Evolutionary conservation across 2,329 filamentous ascomycete species (phyloP), one percentile per base, ranked within the genome.

Genomic region (Diaporthe humulicola): DNA sequence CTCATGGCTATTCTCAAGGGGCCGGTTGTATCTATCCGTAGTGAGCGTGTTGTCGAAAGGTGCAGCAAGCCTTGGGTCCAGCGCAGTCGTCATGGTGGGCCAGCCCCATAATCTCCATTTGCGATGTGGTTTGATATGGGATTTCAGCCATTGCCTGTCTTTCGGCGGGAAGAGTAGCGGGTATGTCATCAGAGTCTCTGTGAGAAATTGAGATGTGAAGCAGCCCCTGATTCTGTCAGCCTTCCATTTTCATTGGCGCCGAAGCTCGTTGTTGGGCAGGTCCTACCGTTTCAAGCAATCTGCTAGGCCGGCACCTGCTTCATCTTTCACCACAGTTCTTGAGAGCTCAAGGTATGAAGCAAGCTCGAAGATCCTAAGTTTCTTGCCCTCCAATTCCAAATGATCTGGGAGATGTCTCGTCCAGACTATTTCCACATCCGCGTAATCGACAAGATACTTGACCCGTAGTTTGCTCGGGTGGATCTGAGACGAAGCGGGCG

Each of bases 81-180:
- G 57, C 9, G 9, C 33, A 10, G 22, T n/a, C 12, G 57, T 60
- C 30, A 38, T 58, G 33, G 33, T 60, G 12, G 57, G 33, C 57
- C 57, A 60, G 33, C 33, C 57, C 57, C 57, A 60, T 17, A 33
- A 22, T 40, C 36, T 7, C 57, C 57, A 60, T 2, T 40, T 38
- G 12, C 22, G 22, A 40, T 60, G 57, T 40, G 57, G 57, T 40
- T 40, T 60, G 33, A 60, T 60, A 2, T 25, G 36, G 10, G 57
- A 40, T 25, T 60, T 60, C 22, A 60, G 22, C 57, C 57, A 60
- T 12, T 38, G 33, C 12, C 33, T 38, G 22, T 60, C 57, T 25
- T 60, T 60, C 22, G 57, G 57, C 10, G 57, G 57, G 33, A 60
- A 60, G 10, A 60, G 33, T 12, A 60, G 57, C 57, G 57, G 33